Base-by-base conservation (phyloP, 2,329 filamentous ascomycete genomes). In the Aphanocladium album region DNA sequence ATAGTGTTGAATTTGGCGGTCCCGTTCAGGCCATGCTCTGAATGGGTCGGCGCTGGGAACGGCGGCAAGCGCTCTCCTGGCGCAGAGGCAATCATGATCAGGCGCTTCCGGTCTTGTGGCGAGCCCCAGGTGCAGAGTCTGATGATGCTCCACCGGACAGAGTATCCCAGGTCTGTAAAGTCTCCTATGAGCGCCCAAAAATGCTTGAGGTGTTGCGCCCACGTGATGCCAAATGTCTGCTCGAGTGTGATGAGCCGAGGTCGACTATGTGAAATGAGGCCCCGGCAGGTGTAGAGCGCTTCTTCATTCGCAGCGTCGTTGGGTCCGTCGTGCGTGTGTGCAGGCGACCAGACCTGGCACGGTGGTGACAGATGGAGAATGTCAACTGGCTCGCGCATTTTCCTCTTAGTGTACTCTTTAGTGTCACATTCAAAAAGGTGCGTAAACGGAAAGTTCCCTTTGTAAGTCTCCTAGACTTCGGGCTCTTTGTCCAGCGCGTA, bases 221-320 rank as follows among this genome's bases (percentile, higher is more conserved):
- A 76, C 0, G 83, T 71, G 1, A 96, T 80, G 0, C 90, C 90
- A 57, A 84, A 86, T 0, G 91, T 93, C 68, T 96, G 89, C 67
- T 96, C 91, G 0, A 96, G 75, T 0, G 90, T 96, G 1, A 90
- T 82, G 0, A 95, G 69, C 0, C 91, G 80, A 0, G 91, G 90
- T 0, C 79, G 81, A 0, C 81, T 71, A 39, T 81, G 80, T 5
- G 80, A 72, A 0, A 93, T 73, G 0, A 92, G 71, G 3, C 80
- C 71, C 1, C 77, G 73, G 56, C 83, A 84, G 0, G 79, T 75
- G 63, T 81, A 83, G 0, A 87, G 68, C 0, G 80, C 80, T 1
- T 85, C 84, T 0, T 83, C 85, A 65, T 96, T 95, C 0, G 74
- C 78, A 1, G 89, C 88, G 63, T 96, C 90, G 25, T 88, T 81